Conservation (phyloP, 805 yeast genomes). For the Blastobotrys terrestris region DNA sequence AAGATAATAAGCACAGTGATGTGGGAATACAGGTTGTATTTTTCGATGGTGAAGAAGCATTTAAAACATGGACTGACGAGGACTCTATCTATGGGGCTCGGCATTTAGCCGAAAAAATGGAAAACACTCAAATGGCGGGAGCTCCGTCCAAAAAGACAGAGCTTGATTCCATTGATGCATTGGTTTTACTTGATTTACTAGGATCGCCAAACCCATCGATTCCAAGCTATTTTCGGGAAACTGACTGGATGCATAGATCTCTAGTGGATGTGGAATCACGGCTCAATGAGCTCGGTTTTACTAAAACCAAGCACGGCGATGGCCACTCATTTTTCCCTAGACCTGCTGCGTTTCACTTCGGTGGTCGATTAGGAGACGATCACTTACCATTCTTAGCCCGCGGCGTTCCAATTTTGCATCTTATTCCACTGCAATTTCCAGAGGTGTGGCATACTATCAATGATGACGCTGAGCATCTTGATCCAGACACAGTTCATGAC, state of each 20-base stretch:
- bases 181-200: constrained; percentile 46
- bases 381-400: constrained; percentile 45
- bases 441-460: constrained; percentile 43
- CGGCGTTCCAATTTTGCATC: constrained; percentile 45
- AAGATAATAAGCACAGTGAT: background rate
- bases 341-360: constrained; percentile 14
- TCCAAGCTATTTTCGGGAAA: constrained; percentile 39
- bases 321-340: constrained; percentile 14
- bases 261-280: constrained; percentile 34
- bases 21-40: constrained; percentile 44
- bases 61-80: constrained; percentile 42
- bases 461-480: constrained; percentile 42
- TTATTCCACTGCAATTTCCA: constrained; percentile 51
- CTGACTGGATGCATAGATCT: constrained; percentile 35
- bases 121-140: constrained; percentile 16
- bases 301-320: constrained; percentile 3
- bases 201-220: constrained; percentile 37
- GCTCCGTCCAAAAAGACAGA: constrained; percentile 15
- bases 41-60: constrained; percentile 59
- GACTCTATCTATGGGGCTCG: constrained; percentile 56
- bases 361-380: constrained; percentile 40
- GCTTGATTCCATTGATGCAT: constrained; percentile 36
- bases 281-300: constrained; percentile 16
- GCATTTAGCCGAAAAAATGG: constrained; percentile 41
- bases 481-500: constrained; percentile 35